Evolutionary conservation across 2,329 filamentous ascomycete species (phyloP), one percentile per base, ranked within the genome.

Genomic region (Epichloe typhina): DNA sequence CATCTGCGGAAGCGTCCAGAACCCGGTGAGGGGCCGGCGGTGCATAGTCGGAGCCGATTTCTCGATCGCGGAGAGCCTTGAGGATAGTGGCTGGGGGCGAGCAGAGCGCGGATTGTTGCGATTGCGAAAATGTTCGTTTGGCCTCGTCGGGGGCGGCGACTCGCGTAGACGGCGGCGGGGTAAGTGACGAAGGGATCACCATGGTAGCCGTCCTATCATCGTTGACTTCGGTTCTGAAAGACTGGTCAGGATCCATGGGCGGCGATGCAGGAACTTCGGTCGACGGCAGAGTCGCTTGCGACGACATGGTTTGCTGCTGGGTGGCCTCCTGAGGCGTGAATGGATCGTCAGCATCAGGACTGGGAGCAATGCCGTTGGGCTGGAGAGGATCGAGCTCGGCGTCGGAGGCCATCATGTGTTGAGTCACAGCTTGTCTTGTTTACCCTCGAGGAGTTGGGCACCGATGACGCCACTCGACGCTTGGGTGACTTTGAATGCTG

Each of bases 131-230:
- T 13, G 57, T 55, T 9, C 62, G 58, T 50, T 59, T 61, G 4
- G 58, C 57, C 41, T 58, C 58, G 19, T 55, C 57, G 47, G 59
- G 59, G 33, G 64, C 66, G 15, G 66, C 67, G 5, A 71, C 59
- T 58, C 79, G 76, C 1, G 75, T 78, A 1, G 75, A 79, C 0
- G 76, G 76, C 23, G 76, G 77, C 3, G 77, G 78, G 2, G 77
- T 80, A 48, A 79, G 63, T 23, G 77, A 80, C 2, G 77, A 80
- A 4, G 76, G 75, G 51, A 80, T 78, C 47, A 79, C 65, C 26
- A 69, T 66, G n/a, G 68, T 60, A 17, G 61, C 59, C 1, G 63
- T 61, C 39, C 68, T 64, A 45, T 75, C 73, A 51, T 78, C 73
- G 59, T 72, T 74, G 53, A 63, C 53, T 54, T 79, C 74, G 3